These are phyloP conservation scores for Populus trichocarpa DNA, from an alignment of 441 rosid species.

Conservation along the genomic window DNA sequence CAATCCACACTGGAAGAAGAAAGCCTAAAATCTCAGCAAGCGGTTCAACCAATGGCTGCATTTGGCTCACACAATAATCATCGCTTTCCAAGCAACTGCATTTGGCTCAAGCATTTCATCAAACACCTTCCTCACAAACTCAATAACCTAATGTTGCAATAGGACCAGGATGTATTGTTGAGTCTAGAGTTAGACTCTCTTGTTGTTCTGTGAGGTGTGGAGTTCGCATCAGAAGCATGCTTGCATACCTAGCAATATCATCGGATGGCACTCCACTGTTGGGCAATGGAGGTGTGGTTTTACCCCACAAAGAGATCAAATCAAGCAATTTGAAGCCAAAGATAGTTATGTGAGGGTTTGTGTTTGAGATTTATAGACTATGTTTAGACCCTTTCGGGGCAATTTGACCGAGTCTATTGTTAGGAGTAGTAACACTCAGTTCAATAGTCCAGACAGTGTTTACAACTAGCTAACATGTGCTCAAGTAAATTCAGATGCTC, in stretches of 20 bases:
- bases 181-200: slow-evolving; percentile 89
- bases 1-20: no score
- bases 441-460: slow-evolving; percentile 25
- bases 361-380: slow-evolving; percentile 8
- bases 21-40: no score
- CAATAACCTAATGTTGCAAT: slow-evolving; percentile 72
- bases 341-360: slow-evolving; percentile 69
- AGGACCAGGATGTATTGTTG: slow-evolving; percentile 87
- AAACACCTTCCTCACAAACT: no score
- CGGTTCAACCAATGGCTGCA: no score
- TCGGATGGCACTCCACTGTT: slow-evolving; percentile 94
- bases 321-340: slow-evolving; percentile 92
- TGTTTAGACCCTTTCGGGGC: slow-evolving; percentile 4
- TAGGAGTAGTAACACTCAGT: slow-evolving; percentile 24
- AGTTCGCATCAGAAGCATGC: slow-evolving; percentile 88
- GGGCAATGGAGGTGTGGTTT: slow-evolving; percentile 93
- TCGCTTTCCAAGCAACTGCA: no score
- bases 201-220: slow-evolving; percentile 94
- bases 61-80: no score
- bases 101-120: no score
- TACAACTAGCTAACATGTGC: slow-evolving; percentile 35
- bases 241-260: slow-evolving; percentile 80
- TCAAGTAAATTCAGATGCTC: slow-evolving; percentile 34
- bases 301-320: slow-evolving; percentile 94
- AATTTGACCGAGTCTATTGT: slow-evolving; percentile 31